phyloP scores from a whole-genome alignment of 306 rosid species.

The Prunus mume region DNA sequence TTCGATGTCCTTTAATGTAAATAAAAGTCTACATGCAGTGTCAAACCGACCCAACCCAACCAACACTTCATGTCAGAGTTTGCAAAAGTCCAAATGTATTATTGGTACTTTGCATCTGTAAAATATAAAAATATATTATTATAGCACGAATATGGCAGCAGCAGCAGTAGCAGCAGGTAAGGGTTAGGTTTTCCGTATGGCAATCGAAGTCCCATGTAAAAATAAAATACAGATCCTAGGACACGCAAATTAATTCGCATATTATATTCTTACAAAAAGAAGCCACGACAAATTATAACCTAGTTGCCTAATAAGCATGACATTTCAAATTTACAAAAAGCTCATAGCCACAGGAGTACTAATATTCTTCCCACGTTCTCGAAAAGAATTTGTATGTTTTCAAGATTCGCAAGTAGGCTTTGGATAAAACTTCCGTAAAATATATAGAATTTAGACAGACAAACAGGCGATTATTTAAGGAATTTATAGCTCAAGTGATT shows the following conservation, averaged over 20 bases:
- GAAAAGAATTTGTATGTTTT: not conserved
- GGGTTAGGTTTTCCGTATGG: not conserved
- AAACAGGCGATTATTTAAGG: rapidly evolving
- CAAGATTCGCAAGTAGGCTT: not conserved
- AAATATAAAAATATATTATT: not conserved
- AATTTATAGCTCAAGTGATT: rapidly evolving
- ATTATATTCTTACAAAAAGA: not conserved
- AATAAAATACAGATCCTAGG: not conserved
- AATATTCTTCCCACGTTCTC: not conserved
- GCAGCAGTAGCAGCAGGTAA: not conserved
- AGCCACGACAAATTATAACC: not conserved
- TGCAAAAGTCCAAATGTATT: not conserved
- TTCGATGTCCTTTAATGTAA: not conserved
- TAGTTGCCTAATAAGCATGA: not conserved
- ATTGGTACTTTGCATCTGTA: not conserved
- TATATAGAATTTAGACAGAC: too few relatives aligned
- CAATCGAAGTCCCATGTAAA: not conserved
- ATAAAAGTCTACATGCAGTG: not conserved
- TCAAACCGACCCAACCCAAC: not conserved
- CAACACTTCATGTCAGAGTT: not conserved
- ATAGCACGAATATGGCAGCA: not conserved
- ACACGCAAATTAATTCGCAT: not conserved
- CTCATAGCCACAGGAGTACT: not conserved
- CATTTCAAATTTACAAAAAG: not conserved
- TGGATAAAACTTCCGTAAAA: too few relatives aligned